These are phyloP conservation scores for Alternaria triticina DNA, from an alignment of 2,329 filamentous ascomycete genomes.

Conservation along the genomic window DNA sequence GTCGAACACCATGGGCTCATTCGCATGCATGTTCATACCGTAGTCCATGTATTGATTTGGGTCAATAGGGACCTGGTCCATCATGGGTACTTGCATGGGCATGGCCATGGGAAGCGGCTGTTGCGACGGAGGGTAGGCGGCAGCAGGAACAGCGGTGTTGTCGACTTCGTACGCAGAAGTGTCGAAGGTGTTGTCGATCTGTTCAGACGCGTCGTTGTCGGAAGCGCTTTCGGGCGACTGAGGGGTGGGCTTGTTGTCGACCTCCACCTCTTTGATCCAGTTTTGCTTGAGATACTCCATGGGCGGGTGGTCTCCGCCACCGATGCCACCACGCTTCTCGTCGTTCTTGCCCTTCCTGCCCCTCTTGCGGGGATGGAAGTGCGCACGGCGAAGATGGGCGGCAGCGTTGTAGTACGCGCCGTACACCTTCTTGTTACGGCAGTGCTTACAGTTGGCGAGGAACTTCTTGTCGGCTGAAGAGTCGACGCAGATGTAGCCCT, in stretches of 20 bases:
- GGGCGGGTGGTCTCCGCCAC: slow-evolving; percentile 65
- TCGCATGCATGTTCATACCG: slow-evolving; percentile 28
- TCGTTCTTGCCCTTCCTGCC: slow-evolving; percentile 64
- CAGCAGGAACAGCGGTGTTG: background rate
- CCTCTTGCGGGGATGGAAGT: slow-evolving; percentile 76
- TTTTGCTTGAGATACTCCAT: slow-evolving; percentile 65
- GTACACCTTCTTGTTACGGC: slow-evolving; percentile 77
- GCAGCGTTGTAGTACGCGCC: slow-evolving; percentile 94
- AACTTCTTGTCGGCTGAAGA: slow-evolving; percentile 66
- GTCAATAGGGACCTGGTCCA: slow-evolving; percentile 20
- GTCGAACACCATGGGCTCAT: slow-evolving; percentile 27
- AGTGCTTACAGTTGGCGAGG: slow-evolving; percentile 83
- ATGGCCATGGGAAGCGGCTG: slow-evolving; percentile 11
- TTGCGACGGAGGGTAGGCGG: slow-evolving; percentile 15
- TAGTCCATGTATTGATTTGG: slow-evolving; percentile 26
- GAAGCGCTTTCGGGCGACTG: slow-evolving; percentile 31
- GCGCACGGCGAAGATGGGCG: slow-evolving; percentile 83
- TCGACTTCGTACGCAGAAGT: slow-evolving; percentile 12
- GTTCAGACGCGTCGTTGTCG: slow-evolving; percentile 27
- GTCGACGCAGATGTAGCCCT: slow-evolving; percentile 69
- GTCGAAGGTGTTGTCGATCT: slow-evolving; percentile 13
- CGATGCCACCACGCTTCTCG: slow-evolving; percentile 66
- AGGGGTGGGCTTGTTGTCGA: slow-evolving; percentile 36
- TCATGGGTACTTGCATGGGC: slow-evolving; percentile 11
- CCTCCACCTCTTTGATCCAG: slow-evolving; percentile 66